Evolutionary conservation across 495 filamentous ascomycete genomes (phyloP).

Genomic region (Baudoinia panamericana): DNA sequence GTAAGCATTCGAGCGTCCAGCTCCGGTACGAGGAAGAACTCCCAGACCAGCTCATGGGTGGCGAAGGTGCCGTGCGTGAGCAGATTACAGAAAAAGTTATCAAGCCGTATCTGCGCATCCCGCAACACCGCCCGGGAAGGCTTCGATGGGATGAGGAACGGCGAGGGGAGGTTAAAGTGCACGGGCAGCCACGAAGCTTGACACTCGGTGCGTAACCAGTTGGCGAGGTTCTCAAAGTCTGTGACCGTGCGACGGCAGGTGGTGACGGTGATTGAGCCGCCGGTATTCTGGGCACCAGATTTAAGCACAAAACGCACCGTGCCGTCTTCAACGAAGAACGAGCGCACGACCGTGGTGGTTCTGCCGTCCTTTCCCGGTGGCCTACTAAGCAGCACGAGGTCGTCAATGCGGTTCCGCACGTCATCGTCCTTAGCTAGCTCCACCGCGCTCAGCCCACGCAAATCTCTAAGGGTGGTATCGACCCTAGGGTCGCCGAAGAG

Average conservation of each 20-base stretch:
- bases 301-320: slow-evolving; percentile 89
- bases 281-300: slow-evolving; percentile 62
- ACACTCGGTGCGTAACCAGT: slow-evolving; percentile 79
- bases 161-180: slow-evolving; percentile 63
- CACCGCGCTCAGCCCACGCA: slow-evolving; percentile 83
- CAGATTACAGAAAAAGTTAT: slow-evolving; percentile 74
- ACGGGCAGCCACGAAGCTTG: slow-evolving; percentile 89
- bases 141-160: slow-evolving; percentile 83
- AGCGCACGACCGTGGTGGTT: slow-evolving; percentile 87
- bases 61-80: slow-evolving; percentile 85
- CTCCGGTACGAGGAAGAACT: slow-evolving; percentile 96
- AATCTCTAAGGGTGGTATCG: slow-evolving; percentile 70
- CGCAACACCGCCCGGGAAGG: slow-evolving; percentile 77
- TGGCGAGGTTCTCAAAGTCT: slow-evolving; percentile 85
- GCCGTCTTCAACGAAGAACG: slow-evolving; percentile 94
- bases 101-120: slow-evolving; percentile 75
- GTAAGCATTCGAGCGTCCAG: slow-evolving; percentile 81
- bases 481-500: slow-evolving; percentile 80
- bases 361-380: slow-evolving; percentile 59
- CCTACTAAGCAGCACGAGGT: slow-evolving; percentile 71
- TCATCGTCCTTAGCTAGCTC: slow-evolving; percentile 98
- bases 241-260: slow-evolving; percentile 79
- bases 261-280: slow-evolving; percentile 69
- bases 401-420: slow-evolving; percentile 88
- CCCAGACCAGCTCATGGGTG: slow-evolving; percentile 96